Evolutionary conservation across 176 grass and related monocot species (phyloP), one percentile per base, ranked within the genome.

Genomic region (Oryza longistaminata): DNA sequence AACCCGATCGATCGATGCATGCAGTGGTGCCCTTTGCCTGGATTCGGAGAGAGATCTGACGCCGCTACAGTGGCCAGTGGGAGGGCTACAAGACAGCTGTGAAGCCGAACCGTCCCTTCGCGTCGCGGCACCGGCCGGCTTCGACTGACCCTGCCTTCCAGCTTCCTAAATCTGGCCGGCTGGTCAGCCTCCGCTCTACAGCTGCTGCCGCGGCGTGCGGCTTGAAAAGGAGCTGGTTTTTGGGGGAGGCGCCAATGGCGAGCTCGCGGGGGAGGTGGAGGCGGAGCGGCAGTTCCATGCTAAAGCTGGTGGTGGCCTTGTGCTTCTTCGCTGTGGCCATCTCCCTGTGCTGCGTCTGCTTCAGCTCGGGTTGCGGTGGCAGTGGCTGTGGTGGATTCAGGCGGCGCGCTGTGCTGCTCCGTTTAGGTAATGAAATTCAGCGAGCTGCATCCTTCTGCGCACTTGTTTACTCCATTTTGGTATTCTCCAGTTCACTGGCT

Each of bases 391-490:
- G 66, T 13, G 22, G 73, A 43, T 45, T 73, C 83, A 71, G 31
- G 12, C 25, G 19, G 25, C 1, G 55, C 17, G 24, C 66, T 62
- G 72, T 29, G 70, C n/a, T 33, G 84, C 79, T 75, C 60, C 76
- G 31, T 81, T 90, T 70, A 74, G 87, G 91, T 87, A 89, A 90
- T 21, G 68, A 74, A 74, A 69, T 68, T 26, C 1, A 61, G n/a
- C 42, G 55, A 61, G 7, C 4, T 52, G 25, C 76, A 2, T 64
- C 83, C 14, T 13, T 62, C 13, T 37, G 3, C 16, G 12, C 61
- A 11, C 9, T 43, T 58, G 64, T 35, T 81, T 68, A 21, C 71
- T 2, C 22, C 48, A 9, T 75, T 82, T 69, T 22, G 75, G 80
- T 22, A 62, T 74, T 2, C 29, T 79, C 10, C 2, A 21, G 45